Percentiles rank a stretch among this genome's conserved stretches.
Evolutionary conservation across 164 flowering plant species (phyloP).

Genomic region (Nymphaea colorata): DNA sequence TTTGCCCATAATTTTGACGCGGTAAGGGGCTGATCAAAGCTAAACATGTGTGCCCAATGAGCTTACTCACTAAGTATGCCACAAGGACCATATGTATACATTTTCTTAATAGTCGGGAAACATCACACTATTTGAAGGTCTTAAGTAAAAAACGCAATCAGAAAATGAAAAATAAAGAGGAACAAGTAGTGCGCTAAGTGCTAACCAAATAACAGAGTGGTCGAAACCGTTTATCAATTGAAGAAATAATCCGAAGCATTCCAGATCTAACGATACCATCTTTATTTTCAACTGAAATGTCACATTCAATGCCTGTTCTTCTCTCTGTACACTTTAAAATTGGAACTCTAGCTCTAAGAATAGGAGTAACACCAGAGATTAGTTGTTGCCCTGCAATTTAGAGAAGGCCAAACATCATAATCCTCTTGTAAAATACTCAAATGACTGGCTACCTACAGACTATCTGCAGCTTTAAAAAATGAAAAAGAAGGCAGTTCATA

Average conservation of each 20-base stretch:
- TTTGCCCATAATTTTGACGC: no score
- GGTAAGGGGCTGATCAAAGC: no score
- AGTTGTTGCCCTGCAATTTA: constrained; percentile 33
- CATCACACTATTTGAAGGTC: no score
- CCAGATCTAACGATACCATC: constrained; percentile 55
- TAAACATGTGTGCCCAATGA: no score
- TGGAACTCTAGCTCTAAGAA: constrained; percentile 58
- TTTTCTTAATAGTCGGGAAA: no score
- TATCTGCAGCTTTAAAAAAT: no score
- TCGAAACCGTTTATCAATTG: constrained; percentile 61
- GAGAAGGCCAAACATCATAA: not conserved
- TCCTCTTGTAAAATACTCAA: not conserved
- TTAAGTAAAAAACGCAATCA: no score
- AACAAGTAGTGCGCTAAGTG: not conserved
- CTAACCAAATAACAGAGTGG: constrained; percentile 46
- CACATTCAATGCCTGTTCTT: constrained; percentile 64
- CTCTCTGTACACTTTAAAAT: constrained; percentile 44
- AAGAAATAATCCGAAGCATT: constrained; percentile 33
- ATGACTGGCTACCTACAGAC: not conserved
- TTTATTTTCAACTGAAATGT: constrained; percentile 57
- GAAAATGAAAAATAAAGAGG: no score
- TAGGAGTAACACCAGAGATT: constrained; percentile 34
- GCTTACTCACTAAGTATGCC: no score
- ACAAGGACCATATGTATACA: no score
- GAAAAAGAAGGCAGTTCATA: no score